Percentiles rank a stretch among this genome's conserved stretches.
phyloP scores from a whole-genome alignment of 1,139 yeast genomes.

The Blastobotrys illinoisensis region DNA sequence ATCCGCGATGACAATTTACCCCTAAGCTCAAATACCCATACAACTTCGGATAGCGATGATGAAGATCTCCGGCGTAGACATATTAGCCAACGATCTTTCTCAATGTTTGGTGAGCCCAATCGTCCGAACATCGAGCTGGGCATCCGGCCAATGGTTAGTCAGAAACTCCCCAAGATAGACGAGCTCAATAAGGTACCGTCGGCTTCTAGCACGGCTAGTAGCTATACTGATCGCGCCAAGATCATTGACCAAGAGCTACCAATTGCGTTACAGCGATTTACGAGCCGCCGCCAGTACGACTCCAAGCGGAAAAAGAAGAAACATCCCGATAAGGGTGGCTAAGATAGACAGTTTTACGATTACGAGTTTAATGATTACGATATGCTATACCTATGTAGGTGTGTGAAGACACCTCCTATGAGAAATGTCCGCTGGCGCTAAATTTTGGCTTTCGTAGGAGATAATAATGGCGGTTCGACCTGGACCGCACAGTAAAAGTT shows the following conservation, averaged over 20 bases:
- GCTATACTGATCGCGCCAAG: not conserved
- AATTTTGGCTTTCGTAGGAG: no score
- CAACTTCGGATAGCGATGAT: constrained; percentile 1
- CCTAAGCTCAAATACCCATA: not conserved
- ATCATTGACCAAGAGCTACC: not conserved
- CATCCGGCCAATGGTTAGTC: not conserved
- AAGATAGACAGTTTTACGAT: not conserved
- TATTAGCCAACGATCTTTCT: constrained; percentile 9
- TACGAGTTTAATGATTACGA: not conserved
- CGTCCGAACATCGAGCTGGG: not conserved
- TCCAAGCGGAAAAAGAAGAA: not conserved
- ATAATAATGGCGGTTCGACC: no score
- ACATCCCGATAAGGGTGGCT: not conserved
- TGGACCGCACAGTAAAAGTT: no score
- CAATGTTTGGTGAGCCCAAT: constrained; percentile 5
- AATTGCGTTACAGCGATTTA: not conserved
- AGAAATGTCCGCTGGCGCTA: no score
- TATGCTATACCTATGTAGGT: no score
- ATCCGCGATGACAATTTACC: constrained; percentile 11
- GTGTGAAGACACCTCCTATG: no score
- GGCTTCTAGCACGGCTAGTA: not conserved
- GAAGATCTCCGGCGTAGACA: constrained; percentile 4
- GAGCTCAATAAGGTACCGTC: not conserved
- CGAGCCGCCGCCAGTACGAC: not conserved
- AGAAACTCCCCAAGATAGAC: not conserved